Evolutionary conservation across 208 protist species (phyloP).

Genomic region (Endotrypanum monterogeii): DNA sequence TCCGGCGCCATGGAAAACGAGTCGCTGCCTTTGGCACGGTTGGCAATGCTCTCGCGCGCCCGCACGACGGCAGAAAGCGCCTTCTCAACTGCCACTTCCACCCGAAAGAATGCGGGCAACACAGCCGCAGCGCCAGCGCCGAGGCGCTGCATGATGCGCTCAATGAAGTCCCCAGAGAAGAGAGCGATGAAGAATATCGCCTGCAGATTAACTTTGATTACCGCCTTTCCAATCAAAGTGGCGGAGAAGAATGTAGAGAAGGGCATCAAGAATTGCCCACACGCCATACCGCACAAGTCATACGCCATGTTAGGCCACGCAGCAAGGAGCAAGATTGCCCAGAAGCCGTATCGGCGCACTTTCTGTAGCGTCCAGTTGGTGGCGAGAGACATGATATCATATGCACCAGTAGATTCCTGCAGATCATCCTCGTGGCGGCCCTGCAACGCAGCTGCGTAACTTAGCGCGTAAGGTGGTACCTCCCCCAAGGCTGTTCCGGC

Average conservation of each 20-base stretch:
- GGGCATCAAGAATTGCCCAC: constrained; percentile 96
- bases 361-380: constrained; percentile 81
- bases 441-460: constrained; percentile 84
- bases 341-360: constrained; percentile 92
- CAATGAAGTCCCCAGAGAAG: constrained; percentile 85
- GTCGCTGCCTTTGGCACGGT: constrained; percentile 36
- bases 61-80: constrained; percentile 46
- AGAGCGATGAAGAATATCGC: constrained; percentile 87
- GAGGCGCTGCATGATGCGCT: constrained; percentile 46
- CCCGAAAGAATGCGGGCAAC: constrained; percentile 34
- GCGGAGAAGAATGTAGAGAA: constrained; percentile 97
- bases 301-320: constrained; percentile 98
- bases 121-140: constrained; percentile 27
- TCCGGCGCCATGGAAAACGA: constrained; percentile 6
- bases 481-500: constrained; percentile 96
- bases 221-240: constrained; percentile 95
- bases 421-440: constrained; percentile 49
- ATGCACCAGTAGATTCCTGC: constrained; percentile 39
- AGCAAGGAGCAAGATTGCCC: constrained; percentile 93
- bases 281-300: constrained; percentile 96
- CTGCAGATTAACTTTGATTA: constrained; percentile 92
- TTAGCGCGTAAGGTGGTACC: constrained; percentile 96
- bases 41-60: constrained; percentile 73
- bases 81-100: constrained; percentile 39
- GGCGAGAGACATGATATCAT: constrained; percentile 74